These are phyloP conservation scores for Wickerhamomyces sp. DNA, from an alignment of 1,139 yeast species.

Conservation along the genomic window DNA sequence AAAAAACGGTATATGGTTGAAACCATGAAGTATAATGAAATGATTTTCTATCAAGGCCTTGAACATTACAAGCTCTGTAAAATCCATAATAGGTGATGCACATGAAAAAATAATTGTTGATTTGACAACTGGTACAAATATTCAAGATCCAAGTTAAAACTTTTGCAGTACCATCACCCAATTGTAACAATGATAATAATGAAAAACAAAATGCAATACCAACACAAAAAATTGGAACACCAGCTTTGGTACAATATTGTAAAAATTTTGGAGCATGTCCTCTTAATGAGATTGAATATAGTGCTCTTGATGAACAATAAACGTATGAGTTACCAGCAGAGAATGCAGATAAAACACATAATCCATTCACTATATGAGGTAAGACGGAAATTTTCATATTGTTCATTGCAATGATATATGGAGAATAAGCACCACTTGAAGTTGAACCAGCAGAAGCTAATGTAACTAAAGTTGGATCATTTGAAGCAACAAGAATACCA, in stretches of 20 bases:
- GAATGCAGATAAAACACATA: constrained; percentile 50
- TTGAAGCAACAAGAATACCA: constrained; percentile 42
- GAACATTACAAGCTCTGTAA: constrained; percentile 51
- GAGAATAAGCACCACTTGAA: constrained; percentile 49
- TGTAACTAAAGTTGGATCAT: constrained; percentile 35
- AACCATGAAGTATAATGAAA: constrained; percentile 46
- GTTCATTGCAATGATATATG: constrained; percentile 51
- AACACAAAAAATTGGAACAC: constrained; percentile 49
- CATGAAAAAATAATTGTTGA: constrained; percentile 59
- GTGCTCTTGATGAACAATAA: constrained; percentile 57
- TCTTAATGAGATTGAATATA: constrained; percentile 50
- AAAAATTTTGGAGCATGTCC: constrained; percentile 59
- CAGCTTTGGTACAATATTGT: constrained; percentile 36
- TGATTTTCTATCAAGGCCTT: constrained; percentile 43
- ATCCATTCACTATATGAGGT: constrained; percentile 54
- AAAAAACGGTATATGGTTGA: constrained; percentile 55
- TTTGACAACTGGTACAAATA: constrained; percentile 63
- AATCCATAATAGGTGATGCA: constrained; percentile 54
- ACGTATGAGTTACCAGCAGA: constrained; percentile 63
- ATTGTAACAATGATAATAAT: constrained; percentile 35
- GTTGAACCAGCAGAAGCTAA: constrained; percentile 57
- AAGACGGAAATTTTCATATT: constrained; percentile 42
- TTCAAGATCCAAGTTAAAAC: constrained; percentile 64
- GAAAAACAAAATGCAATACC: constrained; percentile 33
- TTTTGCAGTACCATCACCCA: constrained; percentile 43